Conservation (phyloP, 140 eudicot genomes). For the Anethum foeniculum region DNA sequence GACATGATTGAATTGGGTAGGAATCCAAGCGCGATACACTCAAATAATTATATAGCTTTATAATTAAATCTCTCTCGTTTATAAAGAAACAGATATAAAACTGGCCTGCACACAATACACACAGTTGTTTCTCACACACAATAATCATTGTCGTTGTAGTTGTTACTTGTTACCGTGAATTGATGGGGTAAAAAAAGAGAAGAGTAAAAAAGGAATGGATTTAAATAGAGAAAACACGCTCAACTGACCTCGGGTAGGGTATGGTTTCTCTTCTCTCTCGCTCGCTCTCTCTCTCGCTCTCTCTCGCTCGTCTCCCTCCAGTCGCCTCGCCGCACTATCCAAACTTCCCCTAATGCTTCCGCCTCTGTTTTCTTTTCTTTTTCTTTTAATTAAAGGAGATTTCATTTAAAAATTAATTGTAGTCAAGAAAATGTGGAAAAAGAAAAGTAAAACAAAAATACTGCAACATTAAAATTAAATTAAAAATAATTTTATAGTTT, state of each 20-base stretch:
- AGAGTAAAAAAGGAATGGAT: slow-evolving; percentile 21
- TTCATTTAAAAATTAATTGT: no score
- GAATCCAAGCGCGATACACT: slow-evolving; percentile 28
- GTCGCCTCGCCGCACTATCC: slow-evolving; percentile 30
- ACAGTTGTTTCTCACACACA: slow-evolving; percentile 91
- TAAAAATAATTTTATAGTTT: no score
- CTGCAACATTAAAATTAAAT: no score
- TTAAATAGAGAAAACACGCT: slow-evolving; percentile 18
- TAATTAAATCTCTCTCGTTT: neutral
- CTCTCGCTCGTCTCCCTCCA: neutral
- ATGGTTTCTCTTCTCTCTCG: slow-evolving; percentile 21
- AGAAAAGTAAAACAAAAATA: no score
- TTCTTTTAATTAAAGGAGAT: no score
- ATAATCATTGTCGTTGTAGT: slow-evolving; percentile 40
- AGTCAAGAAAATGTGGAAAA: no score
- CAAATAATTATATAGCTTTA: slow-evolving; percentile 23
- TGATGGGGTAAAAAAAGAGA: slow-evolving; percentile 9
- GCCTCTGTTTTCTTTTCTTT: neutral
- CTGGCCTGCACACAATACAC: slow-evolving; percentile 80
- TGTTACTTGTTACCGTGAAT: slow-evolving; percentile 13
- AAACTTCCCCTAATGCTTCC: neutral
- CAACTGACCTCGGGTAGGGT: slow-evolving; percentile 39
- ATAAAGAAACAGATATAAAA: no score
- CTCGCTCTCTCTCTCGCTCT: slow-evolving; percentile 17
- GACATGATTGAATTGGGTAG: slow-evolving; percentile 31